These are phyloP conservation scores for Kingdonia uniflora DNA, from an alignment of 164 flowering plant genomes.

Conservation along the genomic window DNA sequence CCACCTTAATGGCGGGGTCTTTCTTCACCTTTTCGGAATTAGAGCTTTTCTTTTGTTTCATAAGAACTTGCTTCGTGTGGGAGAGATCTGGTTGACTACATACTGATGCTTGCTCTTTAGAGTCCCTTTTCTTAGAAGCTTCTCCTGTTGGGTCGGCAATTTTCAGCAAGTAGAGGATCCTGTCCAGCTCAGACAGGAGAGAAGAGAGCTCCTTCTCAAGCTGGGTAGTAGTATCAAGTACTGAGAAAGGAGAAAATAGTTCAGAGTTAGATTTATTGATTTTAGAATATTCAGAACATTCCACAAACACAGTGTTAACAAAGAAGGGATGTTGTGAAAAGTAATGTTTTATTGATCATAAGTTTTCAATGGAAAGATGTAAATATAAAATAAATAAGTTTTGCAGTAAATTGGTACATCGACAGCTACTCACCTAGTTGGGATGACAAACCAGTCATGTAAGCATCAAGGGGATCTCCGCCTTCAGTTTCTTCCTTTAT, in stretches of 20 bases:
- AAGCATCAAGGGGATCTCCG: constrained; percentile 91
- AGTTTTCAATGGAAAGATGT: background rate
- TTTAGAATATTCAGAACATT: no score
- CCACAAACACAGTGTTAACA: no score
- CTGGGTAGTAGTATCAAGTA: constrained; percentile 41
- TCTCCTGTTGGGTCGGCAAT: constrained; percentile 96
- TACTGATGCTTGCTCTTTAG: constrained; percentile 23
- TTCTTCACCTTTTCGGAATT: constrained; percentile 15
- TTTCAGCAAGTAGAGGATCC: constrained; percentile 72
- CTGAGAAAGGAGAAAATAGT: constrained; percentile 25
- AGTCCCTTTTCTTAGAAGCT: constrained; percentile 58
- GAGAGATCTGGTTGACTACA: constrained; percentile 14
- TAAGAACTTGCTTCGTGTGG: constrained; percentile 19
- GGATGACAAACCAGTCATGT: constrained; percentile 83
- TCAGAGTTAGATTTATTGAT: no score
- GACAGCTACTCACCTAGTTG: constrained; percentile 46
- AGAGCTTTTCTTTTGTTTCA: constrained; percentile 19
- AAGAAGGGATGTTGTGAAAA: no score
- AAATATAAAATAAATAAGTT: background rate
- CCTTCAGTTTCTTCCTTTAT: constrained; percentile 25
- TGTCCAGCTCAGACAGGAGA: constrained; percentile 76
- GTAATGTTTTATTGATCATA: no score
- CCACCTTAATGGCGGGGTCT: constrained; percentile 17
- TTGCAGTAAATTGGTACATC: background rate
- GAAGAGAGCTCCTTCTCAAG: constrained; percentile 47